A percentile compares a stretch with the other conserved stretches of the same genome.
Conservation (phyloP, 2,329 filamentous ascomycete genomes). For the Leptosphaerulina australis region DNA sequence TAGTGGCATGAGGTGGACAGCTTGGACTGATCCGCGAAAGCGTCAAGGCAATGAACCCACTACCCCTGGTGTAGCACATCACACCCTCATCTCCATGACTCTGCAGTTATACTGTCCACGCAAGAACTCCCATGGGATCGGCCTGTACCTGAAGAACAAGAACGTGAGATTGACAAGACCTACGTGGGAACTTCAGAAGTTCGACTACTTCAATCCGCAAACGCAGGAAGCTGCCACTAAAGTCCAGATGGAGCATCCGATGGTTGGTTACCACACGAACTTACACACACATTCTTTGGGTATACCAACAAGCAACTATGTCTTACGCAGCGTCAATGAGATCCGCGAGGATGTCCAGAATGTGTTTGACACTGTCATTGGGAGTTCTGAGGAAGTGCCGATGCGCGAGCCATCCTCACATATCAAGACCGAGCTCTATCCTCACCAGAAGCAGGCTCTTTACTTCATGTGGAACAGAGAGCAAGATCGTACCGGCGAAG, state of each 20-base stretch:
- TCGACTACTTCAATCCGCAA: constrained; percentile 80
- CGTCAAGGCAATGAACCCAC: constrained; percentile 61
- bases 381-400: constrained; percentile 72
- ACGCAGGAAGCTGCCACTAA: constrained; percentile 25
- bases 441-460: constrained; percentile 88
- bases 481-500: constrained; percentile 64
- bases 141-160: constrained; percentile 68
- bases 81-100: constrained; percentile 59
- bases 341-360: constrained; percentile 81
- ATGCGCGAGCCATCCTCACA: constrained; percentile 71
- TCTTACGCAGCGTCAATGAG: constrained; percentile 67
- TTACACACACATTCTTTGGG: constrained; percentile 14
- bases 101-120: constrained; percentile 81
- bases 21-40: constrained; percentile 72
- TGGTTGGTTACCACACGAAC: constrained; percentile 17
- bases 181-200: constrained; percentile 66
- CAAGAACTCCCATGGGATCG: constrained; percentile 68
- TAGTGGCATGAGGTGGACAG: constrained; percentile 71
- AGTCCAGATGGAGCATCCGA: constrained; percentile 23
- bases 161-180: constrained; percentile 71
- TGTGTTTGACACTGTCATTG: constrained; percentile 84
- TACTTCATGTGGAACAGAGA: constrained; percentile 86
- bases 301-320: constrained; percentile 22
- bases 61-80: constrained; percentile 22
- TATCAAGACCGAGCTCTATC: constrained; percentile 70